Evolutionary conservation across 2,329 filamentous ascomycete genomes (phyloP).

Genomic region (Leptographium radiaticola): DNA sequence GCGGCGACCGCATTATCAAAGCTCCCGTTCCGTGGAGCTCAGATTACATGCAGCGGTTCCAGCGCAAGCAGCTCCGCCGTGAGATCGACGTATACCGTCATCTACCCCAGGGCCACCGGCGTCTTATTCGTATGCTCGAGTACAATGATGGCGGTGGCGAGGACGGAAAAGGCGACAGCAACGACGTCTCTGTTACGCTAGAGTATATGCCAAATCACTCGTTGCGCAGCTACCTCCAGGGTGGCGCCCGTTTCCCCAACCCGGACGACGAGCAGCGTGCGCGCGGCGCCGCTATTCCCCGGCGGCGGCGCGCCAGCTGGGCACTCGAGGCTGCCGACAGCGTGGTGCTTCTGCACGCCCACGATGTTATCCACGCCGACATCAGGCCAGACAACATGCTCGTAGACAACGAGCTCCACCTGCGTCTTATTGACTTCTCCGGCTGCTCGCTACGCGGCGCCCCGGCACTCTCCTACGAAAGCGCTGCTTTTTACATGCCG

Average conservation of each 20-base stretch:
- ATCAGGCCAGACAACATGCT: conserved; percentile 6
- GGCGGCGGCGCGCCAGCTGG: conserved; percentile 3
- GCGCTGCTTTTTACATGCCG: conserved; percentile 1
- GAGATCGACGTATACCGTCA: conserved; percentile 4
- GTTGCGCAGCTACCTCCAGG: background rate
- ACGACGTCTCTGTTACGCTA: conserved; percentile 1
- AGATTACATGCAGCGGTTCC: background rate
- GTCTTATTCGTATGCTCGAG: conserved; percentile 2
- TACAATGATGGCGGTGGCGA: background rate
- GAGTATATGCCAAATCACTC: conserved; percentile 4
- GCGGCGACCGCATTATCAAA: background rate
- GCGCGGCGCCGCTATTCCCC: conserved; percentile 1
- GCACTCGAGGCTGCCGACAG: conserved; percentile 4
- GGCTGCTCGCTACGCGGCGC: background rate
- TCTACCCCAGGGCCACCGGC: conserved; percentile 2
- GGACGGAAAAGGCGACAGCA: background rate
- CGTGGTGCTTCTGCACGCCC: conserved; percentile 1
- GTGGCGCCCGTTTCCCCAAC: background rate
- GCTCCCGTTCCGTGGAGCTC: background rate
- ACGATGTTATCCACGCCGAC: conserved; percentile 7
- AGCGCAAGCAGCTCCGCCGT: background rate
- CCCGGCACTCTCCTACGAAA: background rate
- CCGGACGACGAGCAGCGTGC: background rate
- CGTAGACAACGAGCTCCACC: background rate
- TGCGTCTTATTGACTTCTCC: conserved; percentile 5